phyloP scores from a whole-genome alignment of 2,329 filamentous ascomycete species.

The Bipolaris bicolor region DNA sequence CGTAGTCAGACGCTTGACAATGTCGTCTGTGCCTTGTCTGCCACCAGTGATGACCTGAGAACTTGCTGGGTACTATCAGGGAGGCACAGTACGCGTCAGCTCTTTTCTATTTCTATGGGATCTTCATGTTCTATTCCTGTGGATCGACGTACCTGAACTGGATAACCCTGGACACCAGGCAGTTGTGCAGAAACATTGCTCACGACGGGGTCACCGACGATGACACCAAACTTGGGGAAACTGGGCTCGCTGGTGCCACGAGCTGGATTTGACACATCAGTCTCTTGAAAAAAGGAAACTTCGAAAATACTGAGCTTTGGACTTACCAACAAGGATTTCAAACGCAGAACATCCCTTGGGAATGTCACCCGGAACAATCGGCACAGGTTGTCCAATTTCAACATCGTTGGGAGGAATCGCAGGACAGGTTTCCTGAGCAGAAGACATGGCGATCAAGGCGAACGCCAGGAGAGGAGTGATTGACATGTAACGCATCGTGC shows the following conservation, averaged over 20 bases:
- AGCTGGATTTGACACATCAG: not conserved
- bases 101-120: too few relatives aligned
- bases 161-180: slow-evolving; percentile 10
- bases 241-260: slow-evolving; percentile 10
- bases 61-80: slow-evolving; percentile 7
- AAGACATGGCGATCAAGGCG: not conserved
- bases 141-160: slow-evolving; percentile 3
- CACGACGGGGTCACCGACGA: slow-evolving; percentile 10
- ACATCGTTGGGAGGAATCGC: slow-evolving; percentile 1
- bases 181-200: slow-evolving; percentile 9
- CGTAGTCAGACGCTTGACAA: slow-evolving; percentile 4
- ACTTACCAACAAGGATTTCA: slow-evolving; percentile 10
- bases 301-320: not conserved
- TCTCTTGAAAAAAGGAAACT: not conserved
- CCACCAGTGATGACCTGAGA: slow-evolving; percentile 7
- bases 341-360: slow-evolving; percentile 8
- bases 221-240: slow-evolving; percentile 8
- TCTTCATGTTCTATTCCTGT: not conserved
- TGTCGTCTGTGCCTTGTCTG: slow-evolving; percentile 6
- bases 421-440: slow-evolving; percentile 3
- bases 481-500: not conserved
- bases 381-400: slow-evolving; percentile 6
- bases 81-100: not conserved
- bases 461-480: not conserved
- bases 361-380: slow-evolving; percentile 7